Evolutionary conservation across 2,329 filamentous ascomycete species (phyloP).

Genomic region (Arthrobotrys musiformis): DNA sequence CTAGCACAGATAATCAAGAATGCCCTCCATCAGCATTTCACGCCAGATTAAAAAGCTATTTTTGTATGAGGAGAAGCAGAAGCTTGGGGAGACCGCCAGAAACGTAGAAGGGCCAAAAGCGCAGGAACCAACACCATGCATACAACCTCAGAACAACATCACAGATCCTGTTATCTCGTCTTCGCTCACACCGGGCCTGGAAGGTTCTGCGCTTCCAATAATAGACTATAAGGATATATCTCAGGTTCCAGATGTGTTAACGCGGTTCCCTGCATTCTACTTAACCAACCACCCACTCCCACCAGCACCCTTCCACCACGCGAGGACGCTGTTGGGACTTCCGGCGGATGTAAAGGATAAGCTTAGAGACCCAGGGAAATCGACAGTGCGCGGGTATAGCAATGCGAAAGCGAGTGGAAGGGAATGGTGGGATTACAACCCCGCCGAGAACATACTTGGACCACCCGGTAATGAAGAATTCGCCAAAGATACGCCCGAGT

Average conservation of each 20-base stretch:
- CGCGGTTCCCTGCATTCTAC: slow-evolving; percentile 30
- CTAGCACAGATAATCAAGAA: no score
- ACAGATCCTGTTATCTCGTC: not conserved
- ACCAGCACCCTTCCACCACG: slow-evolving; percentile 9
- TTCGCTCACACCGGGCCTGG: not conserved
- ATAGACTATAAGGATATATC: slow-evolving; percentile 21
- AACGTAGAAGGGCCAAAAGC: not conserved
- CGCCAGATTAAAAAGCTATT: not conserved
- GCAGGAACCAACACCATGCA: not conserved
- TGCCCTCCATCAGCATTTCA: no score
- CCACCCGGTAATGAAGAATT: slow-evolving; percentile 16
- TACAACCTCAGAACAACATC: not conserved
- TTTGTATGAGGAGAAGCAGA: not conserved
- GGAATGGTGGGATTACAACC: slow-evolving; percentile 51
- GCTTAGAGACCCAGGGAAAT: slow-evolving; percentile 12
- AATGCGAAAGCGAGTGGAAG: slow-evolving; percentile 13
- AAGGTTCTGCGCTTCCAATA: not conserved
- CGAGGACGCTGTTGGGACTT: slow-evolving; percentile 9
- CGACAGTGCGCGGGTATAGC: slow-evolving; percentile 31
- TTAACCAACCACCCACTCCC: slow-evolving; percentile 11
- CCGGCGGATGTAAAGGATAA: not conserved
- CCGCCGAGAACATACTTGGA: not conserved
- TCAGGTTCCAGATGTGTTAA: slow-evolving; percentile 12
- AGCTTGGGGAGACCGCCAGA: not conserved
- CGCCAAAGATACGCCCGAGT: slow-evolving; percentile 1